Conservation (phyloP, 345 rosid species). For the Aegle marmelos region DNA sequence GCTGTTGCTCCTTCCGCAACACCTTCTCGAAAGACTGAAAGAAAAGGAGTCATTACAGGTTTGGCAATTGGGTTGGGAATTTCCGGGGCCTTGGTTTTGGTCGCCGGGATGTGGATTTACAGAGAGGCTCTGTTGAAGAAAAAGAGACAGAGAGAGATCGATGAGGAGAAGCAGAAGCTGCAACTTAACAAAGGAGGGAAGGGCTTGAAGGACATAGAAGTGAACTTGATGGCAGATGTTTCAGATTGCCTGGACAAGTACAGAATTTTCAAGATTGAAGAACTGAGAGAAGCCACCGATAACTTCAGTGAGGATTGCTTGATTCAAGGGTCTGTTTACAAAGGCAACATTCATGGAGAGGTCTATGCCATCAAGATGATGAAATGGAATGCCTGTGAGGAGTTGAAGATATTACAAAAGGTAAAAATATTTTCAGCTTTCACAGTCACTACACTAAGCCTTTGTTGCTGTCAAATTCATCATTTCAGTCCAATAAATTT, state of each 20-base stretch:
- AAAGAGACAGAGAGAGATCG: constrained; percentile 19
- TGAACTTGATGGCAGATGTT: constrained; percentile 60
- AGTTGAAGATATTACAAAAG: constrained; percentile 75
- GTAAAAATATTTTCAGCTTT: constrained; percentile 28
- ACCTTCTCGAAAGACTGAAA: constrained; percentile 28
- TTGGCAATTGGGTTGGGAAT: constrained; percentile 52
- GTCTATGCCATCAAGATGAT: constrained; percentile 67
- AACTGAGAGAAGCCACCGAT: constrained; percentile 57
- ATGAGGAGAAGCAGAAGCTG: constrained; percentile 28
- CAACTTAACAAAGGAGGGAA: constrained; percentile 15
- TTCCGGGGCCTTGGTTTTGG: constrained; percentile 31
- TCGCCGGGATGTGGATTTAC: constrained; percentile 19
- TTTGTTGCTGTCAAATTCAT: constrained; percentile 7
- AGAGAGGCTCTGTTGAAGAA: constrained; percentile 29
- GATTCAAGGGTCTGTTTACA: constrained; percentile 70
- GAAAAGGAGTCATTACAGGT: constrained; percentile 44
- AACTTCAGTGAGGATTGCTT: constrained; percentile 40
- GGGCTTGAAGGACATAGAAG: constrained; percentile 32
- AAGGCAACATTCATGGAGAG: constrained; percentile 50
- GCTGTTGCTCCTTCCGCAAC: constrained; percentile 14
- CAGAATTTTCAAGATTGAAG: constrained; percentile 56
- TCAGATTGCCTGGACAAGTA: constrained; percentile 73
- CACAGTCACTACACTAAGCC: background rate
- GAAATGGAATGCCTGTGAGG: constrained; percentile 70
- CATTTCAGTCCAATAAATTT: background rate